Conservation (phyloP, 2,329 filamentous ascomycete genomes). For the Dactylonectria macrodidyma region DNA sequence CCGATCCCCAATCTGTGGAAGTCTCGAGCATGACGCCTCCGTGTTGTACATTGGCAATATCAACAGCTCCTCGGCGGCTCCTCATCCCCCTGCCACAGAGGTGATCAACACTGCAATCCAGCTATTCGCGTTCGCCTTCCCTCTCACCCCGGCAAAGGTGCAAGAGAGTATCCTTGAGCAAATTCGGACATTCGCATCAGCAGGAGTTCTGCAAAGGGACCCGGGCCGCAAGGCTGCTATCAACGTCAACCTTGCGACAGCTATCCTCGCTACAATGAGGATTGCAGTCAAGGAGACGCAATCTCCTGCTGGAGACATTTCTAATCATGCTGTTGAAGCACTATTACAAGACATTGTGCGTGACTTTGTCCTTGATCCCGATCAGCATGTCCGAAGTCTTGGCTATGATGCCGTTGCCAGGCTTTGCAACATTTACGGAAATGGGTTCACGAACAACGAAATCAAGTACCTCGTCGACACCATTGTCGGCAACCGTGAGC, state of each 20-base stretch:
- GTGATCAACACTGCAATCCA: slow-evolving; percentile 96
- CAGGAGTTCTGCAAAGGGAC: slow-evolving; percentile 85
- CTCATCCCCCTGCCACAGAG: slow-evolving; percentile 90
- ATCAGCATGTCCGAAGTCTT: slow-evolving; percentile 88
- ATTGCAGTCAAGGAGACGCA: slow-evolving; percentile 87
- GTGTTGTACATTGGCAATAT: slow-evolving; percentile 76
- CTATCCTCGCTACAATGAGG: slow-evolving; percentile 84
- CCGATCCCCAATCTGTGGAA: slow-evolving; percentile 82
- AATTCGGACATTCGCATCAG: slow-evolving; percentile 89
- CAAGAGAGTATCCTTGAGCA: slow-evolving; percentile 98
- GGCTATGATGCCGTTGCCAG: slow-evolving; percentile 89
- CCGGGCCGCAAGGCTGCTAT: slow-evolving; percentile 91
- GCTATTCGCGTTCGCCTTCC: slow-evolving; percentile 91
- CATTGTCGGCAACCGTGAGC: slow-evolving; percentile 94
- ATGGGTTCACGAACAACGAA: slow-evolving; percentile 88
- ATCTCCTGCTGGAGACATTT: slow-evolving; percentile 80
- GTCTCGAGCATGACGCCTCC: slow-evolving; percentile 91
- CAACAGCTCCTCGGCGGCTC: slow-evolving; percentile 62
- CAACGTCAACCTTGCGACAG: slow-evolving; percentile 89
- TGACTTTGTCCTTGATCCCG: slow-evolving; percentile 84
- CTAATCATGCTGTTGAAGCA: slow-evolving; percentile 83
- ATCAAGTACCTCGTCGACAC: slow-evolving; percentile 94
- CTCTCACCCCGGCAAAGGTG: slow-evolving; percentile 89
- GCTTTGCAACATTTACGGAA: slow-evolving; percentile 87
- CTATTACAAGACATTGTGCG: slow-evolving; percentile 82